Evolutionary conservation across 306 rosid genomes (phyloP).

Genomic region (Styphnolobium japonicum): DNA sequence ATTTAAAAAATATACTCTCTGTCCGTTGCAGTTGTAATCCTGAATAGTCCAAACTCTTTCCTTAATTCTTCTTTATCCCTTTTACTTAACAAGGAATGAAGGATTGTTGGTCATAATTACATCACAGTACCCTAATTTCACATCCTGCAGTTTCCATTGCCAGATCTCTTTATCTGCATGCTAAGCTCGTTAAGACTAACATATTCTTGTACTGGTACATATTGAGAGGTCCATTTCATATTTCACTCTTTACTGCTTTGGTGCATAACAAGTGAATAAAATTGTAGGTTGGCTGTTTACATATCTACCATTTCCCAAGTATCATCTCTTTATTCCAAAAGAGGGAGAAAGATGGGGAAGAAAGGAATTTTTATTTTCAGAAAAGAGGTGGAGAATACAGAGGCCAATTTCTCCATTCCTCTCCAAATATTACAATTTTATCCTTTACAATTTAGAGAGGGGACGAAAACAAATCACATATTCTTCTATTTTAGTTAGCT

Average conservation of each 20-base stretch:
- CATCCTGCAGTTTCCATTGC: background rate
- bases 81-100: background rate
- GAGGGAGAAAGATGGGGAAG: background rate
- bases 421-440: background rate
- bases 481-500: background rate
- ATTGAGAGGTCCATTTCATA: background rate
- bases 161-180: slow-evolving; percentile 1
- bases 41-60: background rate
- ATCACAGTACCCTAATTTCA: background rate
- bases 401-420: background rate
- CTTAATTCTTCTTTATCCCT: background rate
- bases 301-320: background rate
- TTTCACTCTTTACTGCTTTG: background rate
- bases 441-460: background rate
- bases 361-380: background rate
- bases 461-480: background rate
- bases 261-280: background rate
- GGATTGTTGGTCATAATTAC: background rate
- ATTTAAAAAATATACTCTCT: background rate
- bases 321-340: background rate
- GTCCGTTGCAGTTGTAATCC: background rate
- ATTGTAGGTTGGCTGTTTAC: too few species aligned
- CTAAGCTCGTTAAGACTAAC: background rate
- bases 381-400: background rate
- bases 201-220: background rate